Evolutionary conservation across 2,329 filamentous ascomycete genomes (phyloP).

Genomic region (Paecilomyces sp.): DNA sequence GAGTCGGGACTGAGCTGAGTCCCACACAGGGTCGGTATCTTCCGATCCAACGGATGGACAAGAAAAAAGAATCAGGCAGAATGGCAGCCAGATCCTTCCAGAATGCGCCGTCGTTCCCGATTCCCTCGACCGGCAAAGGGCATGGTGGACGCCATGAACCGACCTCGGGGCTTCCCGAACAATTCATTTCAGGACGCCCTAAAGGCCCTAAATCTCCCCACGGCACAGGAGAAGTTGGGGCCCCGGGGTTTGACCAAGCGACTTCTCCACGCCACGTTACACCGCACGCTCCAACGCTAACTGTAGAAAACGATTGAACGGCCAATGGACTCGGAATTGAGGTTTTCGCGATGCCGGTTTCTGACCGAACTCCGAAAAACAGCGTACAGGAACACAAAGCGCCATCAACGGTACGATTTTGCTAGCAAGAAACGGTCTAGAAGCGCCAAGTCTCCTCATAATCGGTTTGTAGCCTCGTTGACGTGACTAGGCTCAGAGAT

Average conservation of each 20-base stretch:
- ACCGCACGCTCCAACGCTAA: neutral
- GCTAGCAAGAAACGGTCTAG: neutral
- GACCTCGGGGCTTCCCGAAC: neutral
- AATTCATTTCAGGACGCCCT: neutral
- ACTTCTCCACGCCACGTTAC: neutral
- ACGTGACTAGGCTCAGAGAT: too few species aligned
- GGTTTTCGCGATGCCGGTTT: neutral
- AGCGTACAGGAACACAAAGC: neutral
- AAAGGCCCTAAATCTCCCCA: neutral
- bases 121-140: neutral
- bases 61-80: neutral
- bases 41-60: neutral
- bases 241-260: neutral
- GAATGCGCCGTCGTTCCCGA: neutral
- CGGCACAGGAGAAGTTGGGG: neutral
- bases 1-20: neutral
- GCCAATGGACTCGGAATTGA: neutral
- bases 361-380: neutral
- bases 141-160: neutral
- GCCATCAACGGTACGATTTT: neutral
- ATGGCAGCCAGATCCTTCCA: neutral
- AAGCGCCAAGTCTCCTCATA: neutral
- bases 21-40: neutral
- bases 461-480: neutral
- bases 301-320: neutral